Evolutionary conservation across 495 filamentous ascomycete genomes (phyloP).

Genomic region (Aspergillus nidulans): DNA sequence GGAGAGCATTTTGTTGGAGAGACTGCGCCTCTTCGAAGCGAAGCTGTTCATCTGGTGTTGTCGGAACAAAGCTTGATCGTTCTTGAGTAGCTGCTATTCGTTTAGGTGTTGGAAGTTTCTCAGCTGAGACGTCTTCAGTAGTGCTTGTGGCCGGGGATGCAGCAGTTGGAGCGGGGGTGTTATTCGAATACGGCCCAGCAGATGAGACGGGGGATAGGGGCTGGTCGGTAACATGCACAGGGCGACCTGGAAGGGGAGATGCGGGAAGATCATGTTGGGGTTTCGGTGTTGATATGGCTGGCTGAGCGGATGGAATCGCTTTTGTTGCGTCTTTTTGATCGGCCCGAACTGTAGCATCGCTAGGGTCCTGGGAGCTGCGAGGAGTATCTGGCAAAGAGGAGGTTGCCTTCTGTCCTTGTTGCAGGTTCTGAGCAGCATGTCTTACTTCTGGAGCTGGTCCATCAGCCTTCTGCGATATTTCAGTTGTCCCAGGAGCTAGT

Average conservation of each 20-base stretch:
- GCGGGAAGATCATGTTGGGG: conserved; percentile 31
- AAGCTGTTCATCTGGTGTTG: conserved; percentile 48
- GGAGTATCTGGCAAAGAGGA: conserved; percentile 21
- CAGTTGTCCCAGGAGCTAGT: conserved; percentile 11
- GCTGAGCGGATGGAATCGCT: conserved; percentile 16
- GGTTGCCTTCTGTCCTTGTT: conserved; percentile 17
- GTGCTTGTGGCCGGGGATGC: conserved; percentile 42
- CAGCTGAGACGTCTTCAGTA: conserved; percentile 29
- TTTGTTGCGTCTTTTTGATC: conserved; percentile 14
- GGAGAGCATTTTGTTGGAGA: conserved; percentile 24
- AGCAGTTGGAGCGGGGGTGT: conserved; percentile 35
- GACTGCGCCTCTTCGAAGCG: conserved; percentile 47
- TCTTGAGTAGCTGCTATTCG: conserved; percentile 18
- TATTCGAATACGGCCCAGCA: conserved; percentile 38
- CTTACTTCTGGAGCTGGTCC: conserved; percentile 6
- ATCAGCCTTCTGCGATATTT: conserved; percentile 14
- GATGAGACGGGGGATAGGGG: conserved; percentile 44
- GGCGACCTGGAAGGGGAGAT: conserved; percentile 26
- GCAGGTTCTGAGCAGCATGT: conserved; percentile 8
- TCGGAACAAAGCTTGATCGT: conserved; percentile 28
- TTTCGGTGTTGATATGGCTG: conserved; percentile 13
- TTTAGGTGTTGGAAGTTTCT: conserved; percentile 24
- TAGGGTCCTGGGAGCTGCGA: conserved; percentile 21
- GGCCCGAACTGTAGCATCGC: conserved; percentile 5
- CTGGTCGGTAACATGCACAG: conserved; percentile 30